These are phyloP conservation scores for Amaranthus cruentus DNA, from an alignment of 148 eudicot genomes.

Conservation along the genomic window DNA sequence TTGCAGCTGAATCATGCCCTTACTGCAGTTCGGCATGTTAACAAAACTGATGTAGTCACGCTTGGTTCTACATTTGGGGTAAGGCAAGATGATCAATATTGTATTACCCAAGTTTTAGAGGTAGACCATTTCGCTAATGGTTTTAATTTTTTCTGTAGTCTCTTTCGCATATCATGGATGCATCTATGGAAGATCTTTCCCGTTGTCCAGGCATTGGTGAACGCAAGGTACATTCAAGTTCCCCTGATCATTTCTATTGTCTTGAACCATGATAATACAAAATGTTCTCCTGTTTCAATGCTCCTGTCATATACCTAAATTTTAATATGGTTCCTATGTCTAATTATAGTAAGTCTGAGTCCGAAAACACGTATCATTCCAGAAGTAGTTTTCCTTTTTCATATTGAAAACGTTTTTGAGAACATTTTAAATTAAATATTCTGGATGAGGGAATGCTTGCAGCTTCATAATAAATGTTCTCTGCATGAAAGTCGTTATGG, in stretches of 20 bases:
- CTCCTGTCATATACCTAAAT: too few species aligned
- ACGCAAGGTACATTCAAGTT: constrained; percentile 61
- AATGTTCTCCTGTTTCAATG: not conserved
- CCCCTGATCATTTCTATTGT: not conserved
- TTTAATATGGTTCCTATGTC: too few species aligned
- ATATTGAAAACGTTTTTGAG: too few species aligned
- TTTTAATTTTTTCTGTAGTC: constrained; percentile 41
- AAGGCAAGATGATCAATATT: constrained; percentile 20
- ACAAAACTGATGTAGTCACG: constrained; percentile 93
- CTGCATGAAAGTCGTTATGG: not conserved
- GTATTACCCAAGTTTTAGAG: not conserved
- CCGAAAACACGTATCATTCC: too few species aligned
- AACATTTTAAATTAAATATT: too few species aligned
- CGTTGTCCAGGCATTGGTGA: constrained; percentile 99
- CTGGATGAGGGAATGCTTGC: too few species aligned
- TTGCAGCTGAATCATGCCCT: constrained; percentile 80
- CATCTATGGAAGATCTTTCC: constrained; percentile 95
- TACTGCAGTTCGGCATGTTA: constrained; percentile 79
- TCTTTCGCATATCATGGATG: constrained; percentile 86
- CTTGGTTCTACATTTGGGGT: constrained; percentile 98
- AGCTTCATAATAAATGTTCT: too few species aligned
- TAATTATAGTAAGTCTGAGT: too few species aligned
- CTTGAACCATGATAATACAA: not conserved
- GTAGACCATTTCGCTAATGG: constrained; percentile 3
- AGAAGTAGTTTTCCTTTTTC: too few species aligned